Conservation (phyloP, 1,284 basidiomycete genomes). For the Heterobasidion annosum region DNA sequence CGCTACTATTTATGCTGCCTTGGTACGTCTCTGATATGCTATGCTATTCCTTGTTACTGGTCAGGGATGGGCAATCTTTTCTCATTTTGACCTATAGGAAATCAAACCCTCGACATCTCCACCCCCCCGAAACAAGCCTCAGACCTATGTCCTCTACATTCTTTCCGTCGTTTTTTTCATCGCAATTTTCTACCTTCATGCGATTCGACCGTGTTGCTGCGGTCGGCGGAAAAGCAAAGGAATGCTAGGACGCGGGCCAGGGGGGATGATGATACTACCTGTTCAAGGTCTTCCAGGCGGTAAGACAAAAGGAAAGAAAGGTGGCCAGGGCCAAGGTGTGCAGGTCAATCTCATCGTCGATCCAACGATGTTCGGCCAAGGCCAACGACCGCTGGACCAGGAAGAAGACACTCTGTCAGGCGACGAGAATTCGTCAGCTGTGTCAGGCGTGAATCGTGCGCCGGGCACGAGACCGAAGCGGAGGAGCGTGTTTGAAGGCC, state of each 20-base stretch:
- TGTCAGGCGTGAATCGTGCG: slow-evolving; percentile 17
- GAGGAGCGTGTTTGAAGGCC: slow-evolving; percentile 44
- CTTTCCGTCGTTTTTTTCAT: slow-evolving; percentile 45
- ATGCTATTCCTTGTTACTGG: not conserved
- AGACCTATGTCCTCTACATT: slow-evolving; percentile 49
- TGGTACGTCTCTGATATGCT: slow-evolving; percentile 31
- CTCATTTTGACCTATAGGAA: slow-evolving; percentile 26
- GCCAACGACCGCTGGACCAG: slow-evolving; percentile 20
- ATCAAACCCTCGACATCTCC: slow-evolving; percentile 46
- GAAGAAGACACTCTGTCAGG: slow-evolving; percentile 24
- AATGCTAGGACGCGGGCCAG: slow-evolving; percentile 18
- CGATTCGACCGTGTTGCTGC: slow-evolving; percentile 49
- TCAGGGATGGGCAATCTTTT: slow-evolving; percentile 2
- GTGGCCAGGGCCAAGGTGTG: slow-evolving; percentile 32
- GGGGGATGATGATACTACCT: slow-evolving; percentile 60
- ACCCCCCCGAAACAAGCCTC: slow-evolving; percentile 45
- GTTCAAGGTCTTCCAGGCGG: slow-evolving; percentile 35
- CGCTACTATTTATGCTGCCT: slow-evolving; percentile 51
- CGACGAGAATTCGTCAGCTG: slow-evolving; percentile 16
- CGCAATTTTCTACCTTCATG: slow-evolving; percentile 43
- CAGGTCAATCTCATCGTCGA: slow-evolving; percentile 69
- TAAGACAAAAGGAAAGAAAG: slow-evolving; percentile 22
- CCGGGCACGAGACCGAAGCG: slow-evolving; percentile 23
- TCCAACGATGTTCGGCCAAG: slow-evolving; percentile 39
- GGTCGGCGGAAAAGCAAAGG: slow-evolving; percentile 19